Percentiles rank a stretch among this genome's conserved stretches.
These are phyloP conservation scores for Fusarium torulosum DNA, from an alignment of 2,329 filamentous ascomycete species.

Conservation along the genomic window DNA sequence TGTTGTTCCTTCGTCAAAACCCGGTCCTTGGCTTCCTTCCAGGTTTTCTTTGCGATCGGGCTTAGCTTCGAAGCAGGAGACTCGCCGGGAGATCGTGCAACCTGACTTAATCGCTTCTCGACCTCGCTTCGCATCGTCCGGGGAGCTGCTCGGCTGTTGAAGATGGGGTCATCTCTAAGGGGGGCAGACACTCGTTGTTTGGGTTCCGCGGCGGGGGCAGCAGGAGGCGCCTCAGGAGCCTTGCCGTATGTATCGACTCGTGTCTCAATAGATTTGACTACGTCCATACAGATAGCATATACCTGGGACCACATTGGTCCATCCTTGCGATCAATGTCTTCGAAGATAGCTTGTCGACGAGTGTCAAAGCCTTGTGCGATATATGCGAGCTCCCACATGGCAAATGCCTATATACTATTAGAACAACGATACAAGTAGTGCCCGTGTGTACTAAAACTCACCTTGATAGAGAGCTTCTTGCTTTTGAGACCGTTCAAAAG, in stretches of 20 bases:
- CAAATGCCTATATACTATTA: slow-evolving; percentile 72
- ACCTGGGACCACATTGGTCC: slow-evolving; percentile 87
- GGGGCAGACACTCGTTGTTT: slow-evolving; percentile 56
- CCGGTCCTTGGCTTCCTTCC: slow-evolving; percentile 61
- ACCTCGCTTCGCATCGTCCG: slow-evolving; percentile 59
- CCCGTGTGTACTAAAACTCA: slow-evolving; percentile 52
- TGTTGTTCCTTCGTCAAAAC: slow-evolving; percentile 67
- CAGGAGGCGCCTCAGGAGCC: slow-evolving; percentile 52
- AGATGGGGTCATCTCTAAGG: slow-evolving; percentile 61
- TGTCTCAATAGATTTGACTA: slow-evolving; percentile 74
- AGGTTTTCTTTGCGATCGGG: slow-evolving; percentile 64
- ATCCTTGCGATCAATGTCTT: slow-evolving; percentile 85
- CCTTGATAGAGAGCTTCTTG: slow-evolving; percentile 82
- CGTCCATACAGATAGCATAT: slow-evolving; percentile 74
- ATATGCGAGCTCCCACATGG: slow-evolving; percentile 89
- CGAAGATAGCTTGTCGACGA: slow-evolving; percentile 85
- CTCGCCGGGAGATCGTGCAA: slow-evolving; percentile 61
- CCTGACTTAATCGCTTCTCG: slow-evolving; percentile 60
- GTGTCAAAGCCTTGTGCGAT: slow-evolving; percentile 81
- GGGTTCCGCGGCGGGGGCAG: slow-evolving; percentile 49
- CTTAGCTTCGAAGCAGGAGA: slow-evolving; percentile 63
- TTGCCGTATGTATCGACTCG: slow-evolving; percentile 75
- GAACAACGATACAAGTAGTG: background rate
- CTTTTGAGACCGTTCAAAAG: slow-evolving; percentile 85
- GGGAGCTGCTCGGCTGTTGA: slow-evolving; percentile 55